Conservation (phyloP, 2,329 filamentous ascomycete species). For the Mycosphaerella arachidis region DNA sequence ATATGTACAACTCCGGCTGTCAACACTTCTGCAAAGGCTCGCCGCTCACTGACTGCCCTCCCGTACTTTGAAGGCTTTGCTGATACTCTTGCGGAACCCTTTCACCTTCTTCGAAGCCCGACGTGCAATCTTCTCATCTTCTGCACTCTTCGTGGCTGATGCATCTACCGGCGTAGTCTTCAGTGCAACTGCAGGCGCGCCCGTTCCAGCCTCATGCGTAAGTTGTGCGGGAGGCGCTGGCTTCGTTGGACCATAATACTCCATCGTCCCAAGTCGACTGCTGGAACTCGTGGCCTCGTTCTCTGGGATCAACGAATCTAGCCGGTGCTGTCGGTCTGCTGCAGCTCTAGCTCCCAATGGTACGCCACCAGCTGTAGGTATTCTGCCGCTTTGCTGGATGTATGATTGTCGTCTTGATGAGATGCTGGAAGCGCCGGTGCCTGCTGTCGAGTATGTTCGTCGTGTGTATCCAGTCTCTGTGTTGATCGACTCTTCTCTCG, state of each 20-base stretch:
- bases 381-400: neutral
- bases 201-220: neutral
- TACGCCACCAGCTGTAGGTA: slow-evolving; percentile 5
- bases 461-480: slow-evolving; percentile 3
- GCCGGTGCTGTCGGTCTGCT: slow-evolving; percentile 1
- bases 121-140: neutral
- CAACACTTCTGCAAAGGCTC: neutral
- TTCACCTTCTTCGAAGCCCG: neutral
- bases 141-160: neutral
- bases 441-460: slow-evolving; percentile 4
- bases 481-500: slow-evolving; percentile 2
- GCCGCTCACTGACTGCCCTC: neutral
- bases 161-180: neutral
- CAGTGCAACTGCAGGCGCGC: neutral
- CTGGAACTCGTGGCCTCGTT: slow-evolving; percentile 1
- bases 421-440: slow-evolving; percentile 3
- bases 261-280: neutral
- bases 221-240: neutral
- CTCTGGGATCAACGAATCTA: neutral
- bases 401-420: slow-evolving; percentile 2
- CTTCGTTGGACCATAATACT: neutral
- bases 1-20: neutral
- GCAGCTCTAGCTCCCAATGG: slow-evolving; percentile 1
- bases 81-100: neutral
- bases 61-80: neutral